Evolutionary conservation across 148 eudicot species (phyloP).

Genomic region (Heliamphora exappendiculata): DNA sequence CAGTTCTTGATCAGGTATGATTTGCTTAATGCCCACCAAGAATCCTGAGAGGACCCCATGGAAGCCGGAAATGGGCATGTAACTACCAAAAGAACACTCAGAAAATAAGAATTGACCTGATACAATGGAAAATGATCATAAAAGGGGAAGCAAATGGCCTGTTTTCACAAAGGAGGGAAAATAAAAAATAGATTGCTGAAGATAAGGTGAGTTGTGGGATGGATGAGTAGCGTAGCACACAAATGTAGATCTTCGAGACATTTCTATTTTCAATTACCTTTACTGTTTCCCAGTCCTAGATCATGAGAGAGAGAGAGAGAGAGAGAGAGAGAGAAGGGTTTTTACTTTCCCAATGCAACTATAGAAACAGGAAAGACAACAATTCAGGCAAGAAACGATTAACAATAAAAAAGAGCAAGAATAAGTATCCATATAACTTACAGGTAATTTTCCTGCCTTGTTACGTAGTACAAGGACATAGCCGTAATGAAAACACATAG

Average conservation of each 20-base stretch:
- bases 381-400: background rate
- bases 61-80: slow-evolving; percentile 91
- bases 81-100: slow-evolving; percentile 35
- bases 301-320: no score
- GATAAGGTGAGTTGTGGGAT: no score
- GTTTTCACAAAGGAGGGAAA: background rate
- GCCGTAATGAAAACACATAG: slow-evolving; percentile 80
- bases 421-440: slow-evolving; percentile 46
- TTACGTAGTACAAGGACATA: slow-evolving; percentile 75
- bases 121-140: no score
- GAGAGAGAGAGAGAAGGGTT: no score
- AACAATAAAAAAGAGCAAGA: background rate
- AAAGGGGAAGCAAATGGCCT: no score
- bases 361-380: background rate
- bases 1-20: slow-evolving; percentile 89
- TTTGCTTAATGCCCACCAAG: slow-evolving; percentile 91
- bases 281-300: no score
- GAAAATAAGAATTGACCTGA: slow-evolving; percentile 11
- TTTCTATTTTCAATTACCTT: no score
- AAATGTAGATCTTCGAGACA: no score
- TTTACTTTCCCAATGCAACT: no score
- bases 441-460: slow-evolving; percentile 79
- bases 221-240: no score
- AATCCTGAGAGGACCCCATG: slow-evolving; percentile 84
- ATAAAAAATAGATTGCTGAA: no score